phyloP scores from a whole-genome alignment of 306 rosid genomes.

The Castanospermum australe region DNA sequence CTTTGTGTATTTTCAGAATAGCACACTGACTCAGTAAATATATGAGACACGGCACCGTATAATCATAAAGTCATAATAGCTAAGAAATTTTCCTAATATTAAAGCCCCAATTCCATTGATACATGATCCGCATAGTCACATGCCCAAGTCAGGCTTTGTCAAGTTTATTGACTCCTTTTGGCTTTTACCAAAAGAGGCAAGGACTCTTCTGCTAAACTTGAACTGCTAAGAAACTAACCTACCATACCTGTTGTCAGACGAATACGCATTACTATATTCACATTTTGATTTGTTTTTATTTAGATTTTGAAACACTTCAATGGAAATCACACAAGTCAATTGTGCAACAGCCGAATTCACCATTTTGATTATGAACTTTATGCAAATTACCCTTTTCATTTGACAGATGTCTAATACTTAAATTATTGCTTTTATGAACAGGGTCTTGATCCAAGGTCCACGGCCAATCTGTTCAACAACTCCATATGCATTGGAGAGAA shows the following conservation, averaged over 20 bases:
- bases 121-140: background rate
- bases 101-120: background rate
- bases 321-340: background rate
- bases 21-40: too few relatives aligned
- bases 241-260: background rate
- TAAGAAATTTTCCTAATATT: too few relatives aligned
- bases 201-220: too few relatives aligned
- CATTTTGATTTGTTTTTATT: background rate
- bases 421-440: constrained; percentile 13
- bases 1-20: too few relatives aligned
- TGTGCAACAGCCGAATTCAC: background rate
- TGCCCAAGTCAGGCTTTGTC: background rate
- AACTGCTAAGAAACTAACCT: background rate
- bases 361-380: background rate
- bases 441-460: constrained; percentile 93
- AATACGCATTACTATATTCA: background rate
- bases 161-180: background rate
- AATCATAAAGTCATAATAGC: too few relatives aligned
- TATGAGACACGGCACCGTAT: too few relatives aligned
- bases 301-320: background rate
- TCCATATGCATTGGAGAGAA: constrained; percentile 83
- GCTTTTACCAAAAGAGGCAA: too few relatives aligned
- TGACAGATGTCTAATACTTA: background rate
- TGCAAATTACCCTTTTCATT: background rate
- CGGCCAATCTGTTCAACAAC: constrained; percentile 66